phyloP scores from a whole-genome alignment of 2,329 filamentous ascomycete genomes.

The Fusarium euwallaceae region DNA sequence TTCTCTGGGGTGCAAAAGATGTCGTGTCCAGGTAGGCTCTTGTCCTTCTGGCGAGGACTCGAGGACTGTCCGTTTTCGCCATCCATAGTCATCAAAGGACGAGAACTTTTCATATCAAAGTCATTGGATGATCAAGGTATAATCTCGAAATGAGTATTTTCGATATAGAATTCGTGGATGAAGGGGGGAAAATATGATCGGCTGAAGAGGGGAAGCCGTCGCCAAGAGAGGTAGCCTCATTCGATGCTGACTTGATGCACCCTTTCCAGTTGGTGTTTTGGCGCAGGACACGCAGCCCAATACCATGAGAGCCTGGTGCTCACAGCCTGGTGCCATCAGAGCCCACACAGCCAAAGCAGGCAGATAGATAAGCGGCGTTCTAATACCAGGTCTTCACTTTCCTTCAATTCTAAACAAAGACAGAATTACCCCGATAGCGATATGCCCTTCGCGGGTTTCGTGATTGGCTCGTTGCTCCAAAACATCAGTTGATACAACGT shows the following conservation, averaged over 20 bases:
- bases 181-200: background rate
- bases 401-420: background rate
- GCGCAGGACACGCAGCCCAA: background rate
- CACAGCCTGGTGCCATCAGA: background rate
- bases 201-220: background rate
- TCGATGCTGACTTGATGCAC: background rate
- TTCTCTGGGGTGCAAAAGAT: conserved; percentile 31
- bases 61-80: background rate
- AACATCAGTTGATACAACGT: background rate
- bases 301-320: background rate
- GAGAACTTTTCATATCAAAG: no score
- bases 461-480: no score
- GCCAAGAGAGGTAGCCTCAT: background rate
- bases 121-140: background rate
- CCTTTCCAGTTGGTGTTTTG: background rate
- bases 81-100: background rate
- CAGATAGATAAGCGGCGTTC: background rate
- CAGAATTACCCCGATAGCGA: no score
- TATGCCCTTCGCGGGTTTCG: background rate
- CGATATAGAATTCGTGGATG: background rate
- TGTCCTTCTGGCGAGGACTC: background rate
- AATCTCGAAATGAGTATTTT: background rate
- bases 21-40: conserved; percentile 7
- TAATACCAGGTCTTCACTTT: background rate
- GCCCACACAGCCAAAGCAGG: background rate